phyloP scores from a whole-genome alignment of 169 alveolate genomes.

The Amoebophrya sp. region DNA sequence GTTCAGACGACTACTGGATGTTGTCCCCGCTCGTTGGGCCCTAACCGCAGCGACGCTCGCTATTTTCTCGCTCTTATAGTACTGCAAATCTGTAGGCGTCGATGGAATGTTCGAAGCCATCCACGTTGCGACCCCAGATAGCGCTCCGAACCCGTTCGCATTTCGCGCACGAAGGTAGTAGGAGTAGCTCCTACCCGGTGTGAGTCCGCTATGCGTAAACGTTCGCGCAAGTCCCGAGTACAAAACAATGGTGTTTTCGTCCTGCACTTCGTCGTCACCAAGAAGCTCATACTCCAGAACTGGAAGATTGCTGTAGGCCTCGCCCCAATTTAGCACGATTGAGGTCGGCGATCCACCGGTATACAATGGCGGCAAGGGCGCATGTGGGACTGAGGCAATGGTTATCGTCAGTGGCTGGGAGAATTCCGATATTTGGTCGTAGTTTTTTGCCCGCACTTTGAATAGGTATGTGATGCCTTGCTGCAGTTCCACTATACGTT shows the following conservation, averaged over 20 bases:
- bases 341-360: background rate
- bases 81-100: background rate
- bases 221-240: background rate
- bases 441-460: background rate
- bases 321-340: background rate
- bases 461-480: background rate
- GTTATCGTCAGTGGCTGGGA: background rate
- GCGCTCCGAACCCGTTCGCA: background rate
- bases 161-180: slow-evolving; percentile 12
- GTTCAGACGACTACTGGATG: too few species aligned
- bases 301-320: background rate
- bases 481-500: background rate
- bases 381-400: background rate
- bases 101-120: background rate
- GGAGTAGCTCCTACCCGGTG: background rate
- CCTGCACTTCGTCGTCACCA: background rate
- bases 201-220: background rate
- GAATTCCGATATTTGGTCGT: background rate
- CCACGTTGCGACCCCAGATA: background rate
- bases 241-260: background rate
- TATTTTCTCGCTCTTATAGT: background rate
- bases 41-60: too few species aligned
- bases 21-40: too few species aligned
- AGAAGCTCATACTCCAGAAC: background rate
- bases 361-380: background rate